Evolutionary conservation across 2,329 filamentous ascomycete species (phyloP).

Genomic region (Cladosporium sp.): DNA sequence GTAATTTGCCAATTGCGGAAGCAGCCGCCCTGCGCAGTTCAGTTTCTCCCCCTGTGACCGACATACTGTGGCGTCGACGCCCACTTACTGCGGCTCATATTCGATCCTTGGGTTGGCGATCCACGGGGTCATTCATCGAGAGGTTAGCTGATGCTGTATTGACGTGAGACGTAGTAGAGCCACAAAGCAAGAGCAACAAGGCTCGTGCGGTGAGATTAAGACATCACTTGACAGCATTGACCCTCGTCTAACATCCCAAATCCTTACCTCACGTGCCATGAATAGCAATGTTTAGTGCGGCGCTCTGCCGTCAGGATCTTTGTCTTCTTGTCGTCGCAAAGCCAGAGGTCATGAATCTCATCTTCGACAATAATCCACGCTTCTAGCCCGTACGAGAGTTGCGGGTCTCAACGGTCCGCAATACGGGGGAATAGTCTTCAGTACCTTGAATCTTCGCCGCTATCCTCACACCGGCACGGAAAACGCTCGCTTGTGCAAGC

Average conservation of each 20-base stretch:
- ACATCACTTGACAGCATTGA: neutral
- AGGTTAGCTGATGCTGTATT: neutral
- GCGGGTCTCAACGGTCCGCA: conserved; percentile 4
- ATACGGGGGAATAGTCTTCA: conserved; percentile 5
- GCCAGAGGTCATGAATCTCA: neutral
- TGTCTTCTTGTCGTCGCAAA: neutral
- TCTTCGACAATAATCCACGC: neutral
- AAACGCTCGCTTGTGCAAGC: conserved; percentile 3
- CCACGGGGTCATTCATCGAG: neutral
- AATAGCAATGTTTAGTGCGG: conserved; percentile 4
- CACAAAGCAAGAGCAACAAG: neutral
- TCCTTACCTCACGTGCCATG: conserved; percentile 11
- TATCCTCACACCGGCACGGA: conserved; percentile 3
- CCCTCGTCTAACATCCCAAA: neutral
- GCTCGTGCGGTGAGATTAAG: neutral
- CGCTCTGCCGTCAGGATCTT: conserved; percentile 2
- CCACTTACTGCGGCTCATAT: neutral
- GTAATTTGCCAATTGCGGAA: neutral
- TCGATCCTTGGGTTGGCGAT: neutral
- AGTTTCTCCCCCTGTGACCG: neutral
- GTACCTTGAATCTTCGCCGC: conserved; percentile 5
- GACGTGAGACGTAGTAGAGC: neutral
- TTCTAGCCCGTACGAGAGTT: conserved; percentile 1
- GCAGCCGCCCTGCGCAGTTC: neutral
- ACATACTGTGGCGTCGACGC: neutral